A percentile compares a stretch with the other conserved stretches of the same genome.
These are phyloP conservation scores for Basipetospora chlamydospora DNA, from an alignment of 2,329 filamentous ascomycete species.

Conservation along the genomic window DNA sequence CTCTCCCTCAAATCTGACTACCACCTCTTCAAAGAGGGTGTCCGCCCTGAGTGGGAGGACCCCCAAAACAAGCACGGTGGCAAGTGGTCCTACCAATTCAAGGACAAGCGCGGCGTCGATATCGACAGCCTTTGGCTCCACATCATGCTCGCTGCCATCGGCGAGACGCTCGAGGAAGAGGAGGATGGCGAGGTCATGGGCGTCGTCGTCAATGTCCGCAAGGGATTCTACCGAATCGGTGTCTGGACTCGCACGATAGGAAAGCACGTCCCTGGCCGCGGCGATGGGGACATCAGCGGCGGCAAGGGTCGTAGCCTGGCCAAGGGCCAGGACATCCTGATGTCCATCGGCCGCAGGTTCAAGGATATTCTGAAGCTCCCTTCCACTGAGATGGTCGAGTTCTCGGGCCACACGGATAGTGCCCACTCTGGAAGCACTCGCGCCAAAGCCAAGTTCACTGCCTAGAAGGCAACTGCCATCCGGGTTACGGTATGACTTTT, in stretches of 20 bases:
- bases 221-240: constrained; percentile 94
- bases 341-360: constrained; percentile 77
- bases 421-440: constrained; percentile 87
- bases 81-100: constrained; percentile 98
- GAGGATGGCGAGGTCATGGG: constrained; percentile 97
- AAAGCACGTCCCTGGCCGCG: constrained; percentile 64
- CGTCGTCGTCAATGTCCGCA: constrained; percentile 96
- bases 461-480: constrained; percentile 36
- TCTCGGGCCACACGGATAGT: constrained; percentile 90
- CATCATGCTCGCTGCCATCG: constrained; percentile 90
- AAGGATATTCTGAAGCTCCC: constrained; percentile 82
- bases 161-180: constrained; percentile 92
- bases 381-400: constrained; percentile 68
- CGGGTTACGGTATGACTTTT: too few relatives aligned
- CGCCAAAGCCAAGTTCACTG: constrained; percentile 85
- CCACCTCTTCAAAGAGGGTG: constrained; percentile 95
- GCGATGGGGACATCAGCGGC: constrained; percentile 56
- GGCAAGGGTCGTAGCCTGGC: constrained; percentile 65
- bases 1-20: constrained; percentile 97
- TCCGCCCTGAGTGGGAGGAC: constrained; percentile 98
- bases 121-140: constrained; percentile 96
- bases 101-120: constrained; percentile 81
- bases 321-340: constrained; percentile 73
- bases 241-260: constrained; percentile 94
- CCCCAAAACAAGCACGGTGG: constrained; percentile 97